These are phyloP conservation scores for Actinomortierella ambigua DNA, from an alignment of 371 early-diverging fungal genomes.

Conservation along the genomic window DNA sequence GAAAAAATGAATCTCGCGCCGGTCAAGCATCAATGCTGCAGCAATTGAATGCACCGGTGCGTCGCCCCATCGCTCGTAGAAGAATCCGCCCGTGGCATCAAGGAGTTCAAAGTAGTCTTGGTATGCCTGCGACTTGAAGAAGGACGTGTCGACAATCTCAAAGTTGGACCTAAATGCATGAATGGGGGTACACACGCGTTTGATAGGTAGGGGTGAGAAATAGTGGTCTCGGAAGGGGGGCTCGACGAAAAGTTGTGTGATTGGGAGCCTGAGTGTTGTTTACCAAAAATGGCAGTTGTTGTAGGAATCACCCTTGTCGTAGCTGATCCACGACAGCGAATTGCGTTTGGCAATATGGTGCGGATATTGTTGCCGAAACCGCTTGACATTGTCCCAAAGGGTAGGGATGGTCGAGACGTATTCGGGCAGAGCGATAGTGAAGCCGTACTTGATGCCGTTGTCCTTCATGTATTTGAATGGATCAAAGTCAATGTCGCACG, in stretches of 20 bases:
- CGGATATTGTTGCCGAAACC: constrained; percentile 56
- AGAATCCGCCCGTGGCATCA: constrained; percentile 86
- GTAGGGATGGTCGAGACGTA: constrained; percentile 82
- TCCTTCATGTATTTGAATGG: constrained; percentile 84
- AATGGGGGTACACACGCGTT: background rate
- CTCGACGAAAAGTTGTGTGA: background rate
- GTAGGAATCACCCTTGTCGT: constrained; percentile 56
- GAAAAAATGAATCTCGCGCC: constrained; percentile 88
- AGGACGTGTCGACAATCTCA: constrained; percentile 86
- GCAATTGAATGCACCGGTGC: constrained; percentile 96
- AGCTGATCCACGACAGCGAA: constrained; percentile 55
- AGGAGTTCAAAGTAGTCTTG: constrained; percentile 79
- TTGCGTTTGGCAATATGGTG: constrained; percentile 52
- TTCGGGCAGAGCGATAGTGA: constrained; percentile 84
- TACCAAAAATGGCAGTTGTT: constrained; percentile 89
- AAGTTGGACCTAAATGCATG: constrained; percentile 66
- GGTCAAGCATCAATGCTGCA: constrained; percentile 78
- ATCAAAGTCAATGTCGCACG: constrained; percentile 90
- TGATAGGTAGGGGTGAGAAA: constrained; percentile 4
- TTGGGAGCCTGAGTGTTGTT: background rate
- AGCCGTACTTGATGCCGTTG: constrained; percentile 83
- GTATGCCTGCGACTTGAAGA: constrained; percentile 78
- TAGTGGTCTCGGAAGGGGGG: too few relatives aligned
- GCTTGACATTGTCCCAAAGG: constrained; percentile 71
- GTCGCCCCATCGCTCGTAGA: constrained; percentile 97